A percentile compares a stretch with the other conserved stretches of the same genome.
phyloP scores from a whole-genome alignment of 768 basidiomycete species.

The Neoboletus brunneissimus region DNA sequence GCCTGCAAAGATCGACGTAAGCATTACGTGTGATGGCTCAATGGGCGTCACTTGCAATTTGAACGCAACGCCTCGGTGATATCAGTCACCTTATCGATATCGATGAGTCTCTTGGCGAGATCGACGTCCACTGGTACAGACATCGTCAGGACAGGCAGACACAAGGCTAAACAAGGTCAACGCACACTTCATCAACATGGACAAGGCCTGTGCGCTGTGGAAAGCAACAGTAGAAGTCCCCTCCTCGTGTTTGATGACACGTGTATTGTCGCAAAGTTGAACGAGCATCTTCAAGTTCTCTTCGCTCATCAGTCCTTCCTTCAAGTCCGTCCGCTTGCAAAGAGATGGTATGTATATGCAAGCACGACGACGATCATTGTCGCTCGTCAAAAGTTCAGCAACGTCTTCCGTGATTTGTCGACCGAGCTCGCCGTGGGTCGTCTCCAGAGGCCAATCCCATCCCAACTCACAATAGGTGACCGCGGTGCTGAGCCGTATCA shows the following conservation, averaged over 20 bases:
- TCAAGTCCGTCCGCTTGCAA: conserved; percentile 20
- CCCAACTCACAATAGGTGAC: conserved; percentile 27
- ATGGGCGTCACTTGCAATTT: conserved; percentile 9
- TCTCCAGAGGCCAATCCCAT: conserved; percentile 19
- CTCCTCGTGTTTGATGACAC: conserved; percentile 12
- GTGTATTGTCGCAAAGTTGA: conserved; percentile 14
- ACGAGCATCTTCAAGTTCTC: conserved; percentile 20
- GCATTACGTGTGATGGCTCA: not conserved
- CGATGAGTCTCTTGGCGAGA: conserved; percentile 14
- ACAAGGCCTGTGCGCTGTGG: conserved; percentile 26
- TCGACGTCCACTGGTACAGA: conserved; percentile 10
- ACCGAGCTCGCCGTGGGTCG: not conserved
- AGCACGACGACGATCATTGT: conserved; percentile 15
- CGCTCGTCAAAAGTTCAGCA: conserved; percentile 12
- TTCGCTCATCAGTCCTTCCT: conserved; percentile 11
- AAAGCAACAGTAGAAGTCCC: conserved; percentile 19
- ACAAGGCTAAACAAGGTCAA: not conserved
- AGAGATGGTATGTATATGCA: conserved; percentile 31
- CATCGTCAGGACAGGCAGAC: not conserved
- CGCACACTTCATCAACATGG: conserved; percentile 25
- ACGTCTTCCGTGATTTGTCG: conserved; percentile 11
- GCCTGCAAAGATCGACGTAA: conserved; percentile 13
- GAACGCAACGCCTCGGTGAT: conserved; percentile 16
- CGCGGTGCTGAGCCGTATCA: conserved; percentile 25
- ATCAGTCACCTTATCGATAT: conserved; percentile 16